Percentiles rank a stretch among this genome's conserved stretches.
Conservation (phyloP, 2,329 filamentous ascomycete species). For the Colletotrichum lupini region DNA sequence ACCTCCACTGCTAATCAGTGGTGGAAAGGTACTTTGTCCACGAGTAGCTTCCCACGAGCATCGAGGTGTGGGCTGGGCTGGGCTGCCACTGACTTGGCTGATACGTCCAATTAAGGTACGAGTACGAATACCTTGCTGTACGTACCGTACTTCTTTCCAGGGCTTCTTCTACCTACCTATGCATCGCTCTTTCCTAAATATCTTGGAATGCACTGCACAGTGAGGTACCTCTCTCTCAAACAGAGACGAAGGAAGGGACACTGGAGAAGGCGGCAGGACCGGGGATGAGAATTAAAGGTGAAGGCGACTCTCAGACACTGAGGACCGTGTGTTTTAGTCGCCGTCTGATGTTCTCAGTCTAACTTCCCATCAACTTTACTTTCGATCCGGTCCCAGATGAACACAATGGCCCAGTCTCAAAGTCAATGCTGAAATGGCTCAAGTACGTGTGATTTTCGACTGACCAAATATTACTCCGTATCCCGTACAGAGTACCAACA, state of each 20-base stretch:
- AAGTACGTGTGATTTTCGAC: neutral
- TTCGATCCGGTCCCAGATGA: conserved; percentile 1
- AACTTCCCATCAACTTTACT: neutral
- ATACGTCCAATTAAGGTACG: conserved; percentile 33
- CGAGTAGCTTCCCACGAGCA: neutral
- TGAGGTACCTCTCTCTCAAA: no score
- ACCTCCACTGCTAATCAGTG: neutral
- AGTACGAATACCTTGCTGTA: neutral
- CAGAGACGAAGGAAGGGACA: neutral
- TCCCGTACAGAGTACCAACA: neutral
- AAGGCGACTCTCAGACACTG: neutral
- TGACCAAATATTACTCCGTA: neutral
- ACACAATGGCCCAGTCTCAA: neutral
- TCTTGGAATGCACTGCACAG: no score
- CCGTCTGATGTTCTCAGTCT: neutral
- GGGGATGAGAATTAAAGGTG: neutral
- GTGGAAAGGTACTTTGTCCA: neutral
- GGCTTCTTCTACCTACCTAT: neutral
- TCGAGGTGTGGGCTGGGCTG: conserved; percentile 9
- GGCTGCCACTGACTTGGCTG: conserved; percentile 16
- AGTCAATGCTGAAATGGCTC: neutral
- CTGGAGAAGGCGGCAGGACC: neutral
- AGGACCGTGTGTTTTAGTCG: neutral
- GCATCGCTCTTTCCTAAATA: neutral
- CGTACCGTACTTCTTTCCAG: neutral